Base-by-base conservation (phyloP, 805 yeast species). In the Candida sithepensis region DNA sequence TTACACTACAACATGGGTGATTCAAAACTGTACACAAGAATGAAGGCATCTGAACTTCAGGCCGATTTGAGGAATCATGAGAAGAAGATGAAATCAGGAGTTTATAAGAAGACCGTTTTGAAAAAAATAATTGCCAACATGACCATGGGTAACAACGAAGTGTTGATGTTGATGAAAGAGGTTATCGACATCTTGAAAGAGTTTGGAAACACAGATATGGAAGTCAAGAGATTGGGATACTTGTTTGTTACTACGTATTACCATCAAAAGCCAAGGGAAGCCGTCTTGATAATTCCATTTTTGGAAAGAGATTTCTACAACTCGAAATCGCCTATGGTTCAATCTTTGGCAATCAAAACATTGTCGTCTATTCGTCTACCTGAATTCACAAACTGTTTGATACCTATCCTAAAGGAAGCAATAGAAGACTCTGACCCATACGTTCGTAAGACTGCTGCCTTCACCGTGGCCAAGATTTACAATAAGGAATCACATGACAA, bases 101-200 rank as follows among this genome's bases (percentile, higher is more conserved):
- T 56, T 3, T 47, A 66, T n/a, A 70, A 65, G 52, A 79, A 76
- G 55, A 67, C 70, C 10, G 75, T 82, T 1, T 63, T 92, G 58
- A 84, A 83, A 63, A 86, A 85, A 58, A 77, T 89, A 23, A 73
- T 91, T 7, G 92, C 96, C 39, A 91, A 90, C 65, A 76, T 89
- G 65, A 84, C 95, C 5, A 74, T 89, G 66, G 89, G 90, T 43
- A 88, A 88, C 63, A 76, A 76, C 47, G 97, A 92, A 60, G 79
- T 90, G 79, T 72, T 81, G 10, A 63, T 68, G 18, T 62, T 92
- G 46, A 78, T 84, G 58, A 82, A 83, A 1, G 95, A 88, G 44
- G 75, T 88, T 6, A 49, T 79, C 6, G 60, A 64, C 32, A 66
- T 83, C n/a, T 69, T 85, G 58, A 70, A 72, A 41, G 64, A 57